Evolutionary conservation across 148 eudicot genomes (phyloP).

Genomic region (Pouteria glomerata): DNA sequence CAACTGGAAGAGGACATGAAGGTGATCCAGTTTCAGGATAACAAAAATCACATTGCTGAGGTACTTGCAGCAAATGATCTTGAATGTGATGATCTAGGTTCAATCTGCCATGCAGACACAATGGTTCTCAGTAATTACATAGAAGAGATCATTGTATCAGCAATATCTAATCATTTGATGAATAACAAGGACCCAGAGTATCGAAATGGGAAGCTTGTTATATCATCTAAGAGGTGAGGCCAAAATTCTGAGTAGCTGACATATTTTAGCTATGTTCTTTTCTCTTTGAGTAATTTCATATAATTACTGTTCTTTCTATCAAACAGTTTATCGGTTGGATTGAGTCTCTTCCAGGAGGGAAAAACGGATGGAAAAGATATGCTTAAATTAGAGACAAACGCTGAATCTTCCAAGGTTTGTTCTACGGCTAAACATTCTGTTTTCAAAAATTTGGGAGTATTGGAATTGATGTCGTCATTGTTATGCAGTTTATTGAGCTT

Average conservation of each 20-base stretch:
- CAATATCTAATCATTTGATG: conserved; percentile 79
- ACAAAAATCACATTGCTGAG: conserved; percentile 77
- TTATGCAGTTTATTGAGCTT: neutral
- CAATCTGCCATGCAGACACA: conserved; percentile 74
- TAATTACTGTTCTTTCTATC: conserved; percentile 2
- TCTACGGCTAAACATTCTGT: neutral
- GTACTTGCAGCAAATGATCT: conserved; percentile 88
- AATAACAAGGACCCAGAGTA: conserved; percentile 71
- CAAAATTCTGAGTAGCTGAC: neutral
- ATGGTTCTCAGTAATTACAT: conserved; percentile 59
- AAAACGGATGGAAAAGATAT: conserved; percentile 35
- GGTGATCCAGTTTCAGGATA: conserved; percentile 68
- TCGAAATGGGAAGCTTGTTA: conserved; percentile 82
- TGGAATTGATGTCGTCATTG: neutral
- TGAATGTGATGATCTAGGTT: conserved; percentile 70
- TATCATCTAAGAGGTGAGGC: conserved; percentile 64
- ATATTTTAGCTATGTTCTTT: neutral
- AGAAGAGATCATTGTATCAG: conserved; percentile 80
- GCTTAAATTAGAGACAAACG: conserved; percentile 62
- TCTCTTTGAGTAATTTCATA: neutral
- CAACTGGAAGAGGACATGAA: conserved; percentile 86
- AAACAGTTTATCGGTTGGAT: conserved; percentile 76
- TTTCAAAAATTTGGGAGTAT: neutral
- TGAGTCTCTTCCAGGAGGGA: conserved; percentile 81
- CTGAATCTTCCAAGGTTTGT: conserved; percentile 69